Evolutionary conservation across 225 moss, liverwort and hornwort species (phyloP).

Genomic region (Bryum argenteum): DNA sequence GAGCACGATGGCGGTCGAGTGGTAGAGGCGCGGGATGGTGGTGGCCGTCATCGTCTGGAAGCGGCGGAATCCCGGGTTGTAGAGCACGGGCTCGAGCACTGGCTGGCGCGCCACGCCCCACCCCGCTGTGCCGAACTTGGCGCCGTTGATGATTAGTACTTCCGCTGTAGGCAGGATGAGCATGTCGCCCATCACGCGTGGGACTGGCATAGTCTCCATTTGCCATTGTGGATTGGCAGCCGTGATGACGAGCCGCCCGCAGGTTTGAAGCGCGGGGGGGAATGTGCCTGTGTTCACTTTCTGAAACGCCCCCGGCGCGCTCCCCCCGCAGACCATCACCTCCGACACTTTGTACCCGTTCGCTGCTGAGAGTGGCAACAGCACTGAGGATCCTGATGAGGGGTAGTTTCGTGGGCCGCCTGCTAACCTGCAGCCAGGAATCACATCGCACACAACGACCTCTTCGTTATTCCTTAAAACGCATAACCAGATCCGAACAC

Average conservation of each 20-base stretch:
- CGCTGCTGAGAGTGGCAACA: conserved; percentile 39
- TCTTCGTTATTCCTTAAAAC: neutral
- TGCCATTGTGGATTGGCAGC: conserved; percentile 36
- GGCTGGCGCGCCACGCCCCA: conserved; percentile 54
- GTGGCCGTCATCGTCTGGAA: conserved; percentile 44
- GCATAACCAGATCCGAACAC: no score
- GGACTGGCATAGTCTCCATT: conserved; percentile 46
- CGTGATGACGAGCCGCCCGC: conserved; percentile 50
- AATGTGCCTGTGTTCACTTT: conserved; percentile 27
- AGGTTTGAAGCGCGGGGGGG: conserved; percentile 37
- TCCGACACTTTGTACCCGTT: conserved; percentile 40
- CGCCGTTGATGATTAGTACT: conserved; percentile 63
- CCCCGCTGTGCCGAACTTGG: conserved; percentile 46
- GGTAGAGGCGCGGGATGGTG: conserved; percentile 53
- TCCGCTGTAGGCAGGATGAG: conserved; percentile 54
- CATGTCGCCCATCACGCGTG: conserved; percentile 73
- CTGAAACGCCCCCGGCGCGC: conserved; percentile 41
- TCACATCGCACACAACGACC: neutral
- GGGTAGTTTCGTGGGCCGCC: conserved; percentile 65
- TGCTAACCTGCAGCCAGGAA: conserved; percentile 14
- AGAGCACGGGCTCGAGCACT: conserved; percentile 40
- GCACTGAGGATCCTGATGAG: conserved; percentile 50
- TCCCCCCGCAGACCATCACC: conserved; percentile 65
- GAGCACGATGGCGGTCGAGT: conserved; percentile 57
- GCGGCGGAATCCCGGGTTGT: conserved; percentile 26